phyloP scores from a whole-genome alignment of 495 filamentous ascomycete species.

The Extremus antarcticus region DNA sequence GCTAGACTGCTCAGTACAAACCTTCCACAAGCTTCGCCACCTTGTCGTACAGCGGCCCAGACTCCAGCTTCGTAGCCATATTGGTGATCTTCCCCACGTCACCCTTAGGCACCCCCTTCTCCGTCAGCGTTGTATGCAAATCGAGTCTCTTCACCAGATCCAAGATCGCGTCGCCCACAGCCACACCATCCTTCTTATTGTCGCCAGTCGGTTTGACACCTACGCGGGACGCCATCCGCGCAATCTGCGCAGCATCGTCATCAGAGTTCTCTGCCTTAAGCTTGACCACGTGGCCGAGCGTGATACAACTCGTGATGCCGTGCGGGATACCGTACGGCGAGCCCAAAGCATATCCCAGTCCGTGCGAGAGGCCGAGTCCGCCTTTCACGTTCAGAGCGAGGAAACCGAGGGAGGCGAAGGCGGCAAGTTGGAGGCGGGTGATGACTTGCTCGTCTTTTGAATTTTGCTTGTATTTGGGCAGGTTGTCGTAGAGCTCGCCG shows the following conservation, averaged over 20 bases:
- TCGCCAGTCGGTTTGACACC: conserved; percentile 29
- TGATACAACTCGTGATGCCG: conserved; percentile 40
- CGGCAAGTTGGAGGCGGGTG: conserved; percentile 37
- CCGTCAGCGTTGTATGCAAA: conserved; percentile 26
- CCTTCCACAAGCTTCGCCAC: conserved; percentile 28
- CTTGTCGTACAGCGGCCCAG: conserved; percentile 26
- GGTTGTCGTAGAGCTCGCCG: conserved; percentile 30
- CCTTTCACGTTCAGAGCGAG: conserved; percentile 35
- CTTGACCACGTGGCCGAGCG: conserved; percentile 36
- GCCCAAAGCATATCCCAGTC: conserved; percentile 40
- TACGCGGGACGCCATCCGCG: conserved; percentile 31
- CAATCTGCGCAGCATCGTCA: conserved; percentile 35
- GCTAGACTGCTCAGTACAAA: conserved; percentile 20
- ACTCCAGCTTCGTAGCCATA: conserved; percentile 25
- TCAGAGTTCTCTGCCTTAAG: conserved; percentile 31
- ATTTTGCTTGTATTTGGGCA: conserved; percentile 33
- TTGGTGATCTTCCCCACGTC: conserved; percentile 28
- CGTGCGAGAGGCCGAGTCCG: conserved; percentile 36
- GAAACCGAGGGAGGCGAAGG: conserved; percentile 35
- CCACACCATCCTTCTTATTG: conserved; percentile 27
- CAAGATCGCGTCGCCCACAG: conserved; percentile 29
- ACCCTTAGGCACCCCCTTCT: conserved; percentile 29
- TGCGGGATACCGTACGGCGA: conserved; percentile 42
- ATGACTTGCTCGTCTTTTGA: conserved; percentile 34
- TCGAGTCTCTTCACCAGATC: conserved; percentile 28